Percentiles rank a stretch among this genome's conserved stretches.
Evolutionary conservation across 2,329 filamentous ascomycete species (phyloP).

Genomic region (Tricladium varicosporioides): DNA sequence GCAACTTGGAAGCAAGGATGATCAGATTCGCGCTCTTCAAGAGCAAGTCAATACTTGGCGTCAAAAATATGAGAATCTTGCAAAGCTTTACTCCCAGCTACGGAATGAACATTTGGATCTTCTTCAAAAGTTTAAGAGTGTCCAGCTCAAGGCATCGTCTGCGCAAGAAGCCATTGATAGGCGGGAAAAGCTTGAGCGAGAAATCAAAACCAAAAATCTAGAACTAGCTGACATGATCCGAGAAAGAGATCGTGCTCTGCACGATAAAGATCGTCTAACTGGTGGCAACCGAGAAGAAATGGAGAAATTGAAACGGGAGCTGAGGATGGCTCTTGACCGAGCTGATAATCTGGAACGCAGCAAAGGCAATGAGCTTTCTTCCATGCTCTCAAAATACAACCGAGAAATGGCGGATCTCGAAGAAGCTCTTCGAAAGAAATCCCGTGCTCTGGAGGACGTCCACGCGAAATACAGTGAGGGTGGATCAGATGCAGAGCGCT

Average conservation of each 20-base stretch:
- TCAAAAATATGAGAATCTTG: conserved; percentile 92
- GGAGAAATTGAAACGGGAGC: conserved; percentile 90
- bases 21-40: conserved; percentile 87
- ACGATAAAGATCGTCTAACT: conserved; percentile 85
- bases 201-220: conserved; percentile 99
- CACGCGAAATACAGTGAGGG: conserved; percentile 76
- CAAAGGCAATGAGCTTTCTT: conserved; percentile 93
- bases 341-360: conserved; percentile 88
- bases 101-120: conserved; percentile 93
- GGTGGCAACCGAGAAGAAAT: conserved; percentile 90
- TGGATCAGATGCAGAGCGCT: conserved; percentile 79
- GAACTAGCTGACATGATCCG: conserved; percentile 98
- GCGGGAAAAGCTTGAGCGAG: conserved; percentile 91
- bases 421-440: conserved; percentile 86
- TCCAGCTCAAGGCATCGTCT: conserved; percentile 94
- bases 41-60: conserved; percentile 98
- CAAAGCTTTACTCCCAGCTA: conserved; percentile 95
- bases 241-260: conserved; percentile 87
- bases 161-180: conserved; percentile 95
- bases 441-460: conserved; percentile 78
- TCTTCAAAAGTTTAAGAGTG: conserved; percentile 91
- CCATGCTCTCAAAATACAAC: conserved; percentile 94
- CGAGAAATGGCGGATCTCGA: conserved; percentile 96
- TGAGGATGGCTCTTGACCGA: conserved; percentile 86
- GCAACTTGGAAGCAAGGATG: conserved; percentile 86